Percentiles rank a stretch among this genome's conserved stretches.
phyloP scores from a whole-genome alignment of 257 asterid genomes.

The Parsonsia alboflavescens region DNA sequence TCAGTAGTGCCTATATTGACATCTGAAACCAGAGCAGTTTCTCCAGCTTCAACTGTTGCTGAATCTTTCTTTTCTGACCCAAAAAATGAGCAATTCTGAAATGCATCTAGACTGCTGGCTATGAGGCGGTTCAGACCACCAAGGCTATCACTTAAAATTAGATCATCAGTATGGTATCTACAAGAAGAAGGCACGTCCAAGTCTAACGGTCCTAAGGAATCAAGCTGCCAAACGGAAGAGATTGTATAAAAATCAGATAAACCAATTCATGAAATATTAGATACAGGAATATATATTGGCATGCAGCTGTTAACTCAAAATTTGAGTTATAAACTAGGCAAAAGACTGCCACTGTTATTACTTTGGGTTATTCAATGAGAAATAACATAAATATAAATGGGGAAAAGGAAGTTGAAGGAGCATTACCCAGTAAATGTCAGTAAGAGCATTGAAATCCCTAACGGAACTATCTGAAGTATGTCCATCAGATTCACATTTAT shows the following conservation, averaged over 20 bases:
- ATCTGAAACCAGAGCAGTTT: conserved; percentile 41
- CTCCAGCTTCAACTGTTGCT: conserved; percentile 50
- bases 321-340: neutral
- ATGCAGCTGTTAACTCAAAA: neutral
- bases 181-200: conserved; percentile 78
- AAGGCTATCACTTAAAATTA: conserved; percentile 81
- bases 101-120: conserved; percentile 85
- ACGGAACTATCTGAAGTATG: conserved; percentile 37
- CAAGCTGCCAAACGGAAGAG: conserved; percentile 59
- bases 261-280: neutral
- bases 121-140: conserved; percentile 83
- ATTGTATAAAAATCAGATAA: conserved; percentile 20
- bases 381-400: neutral
- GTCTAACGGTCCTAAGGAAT: conserved; percentile 89
- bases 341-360: neutral
- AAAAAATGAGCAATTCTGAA: conserved; percentile 83
- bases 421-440: conserved; percentile 86
- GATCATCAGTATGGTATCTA: conserved; percentile 77
- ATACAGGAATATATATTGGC: neutral
- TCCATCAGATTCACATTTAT: conserved; percentile 32
- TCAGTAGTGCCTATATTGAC: conserved; percentile 46
- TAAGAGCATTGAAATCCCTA: conserved; percentile 57
- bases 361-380: neutral
- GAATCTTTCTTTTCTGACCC: conserved; percentile 72
- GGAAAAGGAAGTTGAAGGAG: conserved; percentile 13